These are phyloP conservation scores for Candida railenensis DNA, from an alignment of 805 yeast genomes.

Conservation along the genomic window DNA sequence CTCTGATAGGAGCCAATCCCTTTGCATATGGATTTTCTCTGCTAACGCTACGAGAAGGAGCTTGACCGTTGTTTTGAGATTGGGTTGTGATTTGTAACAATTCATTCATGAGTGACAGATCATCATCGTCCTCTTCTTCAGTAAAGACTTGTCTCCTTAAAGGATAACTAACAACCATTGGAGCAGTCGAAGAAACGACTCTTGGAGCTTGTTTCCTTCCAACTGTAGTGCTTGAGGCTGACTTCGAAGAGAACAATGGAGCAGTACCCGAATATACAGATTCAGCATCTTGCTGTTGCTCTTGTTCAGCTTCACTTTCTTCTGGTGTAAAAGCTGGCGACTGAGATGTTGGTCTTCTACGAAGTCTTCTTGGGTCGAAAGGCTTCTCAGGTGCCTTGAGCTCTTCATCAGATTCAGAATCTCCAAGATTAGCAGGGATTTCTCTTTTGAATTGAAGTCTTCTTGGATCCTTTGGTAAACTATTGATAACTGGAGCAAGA, in stretches of 20 bases:
- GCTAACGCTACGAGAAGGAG: not conserved
- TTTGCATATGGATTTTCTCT: conserved; percentile 11
- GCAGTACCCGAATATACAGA: conserved; percentile 6
- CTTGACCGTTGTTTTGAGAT: not conserved
- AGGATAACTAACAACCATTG: not conserved
- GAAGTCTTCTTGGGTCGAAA: conserved; percentile 20
- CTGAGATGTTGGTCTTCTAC: conserved; percentile 3
- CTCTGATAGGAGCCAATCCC: conserved; percentile 40
- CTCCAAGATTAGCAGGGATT: conserved; percentile 12
- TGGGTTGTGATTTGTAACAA: conserved; percentile 2
- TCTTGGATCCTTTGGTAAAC: conserved; percentile 3
- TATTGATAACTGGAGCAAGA: not conserved
- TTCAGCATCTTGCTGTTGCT: conserved; percentile 5
- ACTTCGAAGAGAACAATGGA: conserved; percentile 1
- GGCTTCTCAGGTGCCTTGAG: conserved; percentile 11
- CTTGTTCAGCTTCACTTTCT: conserved; percentile 5
- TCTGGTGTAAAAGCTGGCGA: not conserved
- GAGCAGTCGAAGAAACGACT: not conserved
- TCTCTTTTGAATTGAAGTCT: conserved; percentile 9
- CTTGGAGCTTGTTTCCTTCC: not conserved
- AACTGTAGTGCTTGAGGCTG: not conserved
- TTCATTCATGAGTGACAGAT: conserved; percentile 6
- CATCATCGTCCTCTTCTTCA: conserved; percentile 3
- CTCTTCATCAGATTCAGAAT: conserved; percentile 15
- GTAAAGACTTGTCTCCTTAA: not conserved